Base-by-base conservation (phyloP, 208 protist species). In the Leishmania gerbilli region DNA sequence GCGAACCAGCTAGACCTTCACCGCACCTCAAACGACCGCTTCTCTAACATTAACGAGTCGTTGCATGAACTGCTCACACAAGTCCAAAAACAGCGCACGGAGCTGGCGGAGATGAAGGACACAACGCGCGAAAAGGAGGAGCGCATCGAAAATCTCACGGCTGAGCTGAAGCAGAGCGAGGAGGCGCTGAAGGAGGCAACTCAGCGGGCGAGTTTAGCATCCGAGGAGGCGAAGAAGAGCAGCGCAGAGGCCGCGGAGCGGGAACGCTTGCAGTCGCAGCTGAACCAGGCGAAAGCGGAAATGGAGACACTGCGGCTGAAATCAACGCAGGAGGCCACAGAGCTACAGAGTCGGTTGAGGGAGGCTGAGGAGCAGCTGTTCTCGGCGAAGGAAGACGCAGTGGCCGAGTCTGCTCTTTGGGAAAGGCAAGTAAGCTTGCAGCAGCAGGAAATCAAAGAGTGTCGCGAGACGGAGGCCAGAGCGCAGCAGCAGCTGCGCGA, bases 11-110 rank as follows among this genome's bases (percentile, higher is more conserved):
- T 92, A 37, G 83, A 86, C 40, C 64, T 82, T 31, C 71, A 92
- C 40, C 77, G 77, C 68, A 67, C 76, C 27, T 88, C 84, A 17
- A 74, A 90, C 37, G 86, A 85, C 47, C 85, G 81, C 51, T 90
- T 91, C 84, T 82, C 87, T 7, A 88, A 83, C 53, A 91, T 93
- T 75, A 81, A 90, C 77, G 79, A 81, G 55, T 83, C 87, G 31
- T 79, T 91, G 34, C 77, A 83, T 40, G 71, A 84, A 47, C 84
- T 89, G 21, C 62, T 88, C 47, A 76, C 69, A 55, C 84, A 88
- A 53, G 68, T 89, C 3, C 83, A 82, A 21, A 79, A 82, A 58
- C 84, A 89, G 77, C 81, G 82, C 15, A 69, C 68, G 11, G 84
- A 92, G 65, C 76, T 95, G 40, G 69, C 83, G 17, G 84, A 78